phyloP scores from a whole-genome alignment of 164 flowering plant species.

The Annona squamosa region DNA sequence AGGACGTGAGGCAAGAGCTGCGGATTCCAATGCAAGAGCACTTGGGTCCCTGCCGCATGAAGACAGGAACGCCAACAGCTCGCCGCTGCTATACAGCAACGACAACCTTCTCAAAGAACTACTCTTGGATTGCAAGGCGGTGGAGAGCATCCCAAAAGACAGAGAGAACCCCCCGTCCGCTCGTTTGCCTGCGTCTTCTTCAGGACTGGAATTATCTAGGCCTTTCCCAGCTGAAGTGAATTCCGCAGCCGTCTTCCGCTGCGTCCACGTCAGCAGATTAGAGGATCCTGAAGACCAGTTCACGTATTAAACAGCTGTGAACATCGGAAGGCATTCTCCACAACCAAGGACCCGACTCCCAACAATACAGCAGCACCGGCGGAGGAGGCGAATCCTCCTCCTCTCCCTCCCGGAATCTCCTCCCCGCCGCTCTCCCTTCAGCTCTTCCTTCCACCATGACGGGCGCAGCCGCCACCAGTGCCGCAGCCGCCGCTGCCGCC shows the following conservation, averaged over 20 bases:
- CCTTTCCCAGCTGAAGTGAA: conserved; percentile 65
- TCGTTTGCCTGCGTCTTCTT: conserved; percentile 31
- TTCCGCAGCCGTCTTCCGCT: conserved; percentile 59
- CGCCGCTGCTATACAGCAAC: conserved; percentile 21
- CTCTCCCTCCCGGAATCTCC: neutral
- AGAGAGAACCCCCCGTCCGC: conserved; percentile 31
- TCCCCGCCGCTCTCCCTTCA: conserved; percentile 21
- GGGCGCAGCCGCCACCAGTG: no score
- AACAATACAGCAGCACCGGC: conserved; percentile 15
- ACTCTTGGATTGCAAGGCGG: neutral
- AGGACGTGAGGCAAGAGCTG: conserved; percentile 81
- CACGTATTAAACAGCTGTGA: conserved; percentile 86
- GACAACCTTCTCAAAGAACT: conserved; percentile 6
- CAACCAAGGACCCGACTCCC: conserved; percentile 41
- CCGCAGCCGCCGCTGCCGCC: conserved; percentile 14
- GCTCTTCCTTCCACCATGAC: conserved; percentile 17
- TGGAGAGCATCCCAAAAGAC: conserved; percentile 39
- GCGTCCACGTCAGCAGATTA: conserved; percentile 57
- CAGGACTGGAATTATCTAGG: conserved; percentile 59
- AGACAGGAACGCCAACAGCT: conserved; percentile 65
- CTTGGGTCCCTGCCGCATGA: conserved; percentile 79
- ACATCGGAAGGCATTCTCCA: conserved; percentile 59
- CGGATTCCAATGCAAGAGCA: conserved; percentile 73
- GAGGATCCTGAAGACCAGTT: conserved; percentile 58
- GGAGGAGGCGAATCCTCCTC: conserved; percentile 60